Base-by-base conservation (phyloP, 176 grass and related monocot genomes). In the Avena insularis region DNA sequence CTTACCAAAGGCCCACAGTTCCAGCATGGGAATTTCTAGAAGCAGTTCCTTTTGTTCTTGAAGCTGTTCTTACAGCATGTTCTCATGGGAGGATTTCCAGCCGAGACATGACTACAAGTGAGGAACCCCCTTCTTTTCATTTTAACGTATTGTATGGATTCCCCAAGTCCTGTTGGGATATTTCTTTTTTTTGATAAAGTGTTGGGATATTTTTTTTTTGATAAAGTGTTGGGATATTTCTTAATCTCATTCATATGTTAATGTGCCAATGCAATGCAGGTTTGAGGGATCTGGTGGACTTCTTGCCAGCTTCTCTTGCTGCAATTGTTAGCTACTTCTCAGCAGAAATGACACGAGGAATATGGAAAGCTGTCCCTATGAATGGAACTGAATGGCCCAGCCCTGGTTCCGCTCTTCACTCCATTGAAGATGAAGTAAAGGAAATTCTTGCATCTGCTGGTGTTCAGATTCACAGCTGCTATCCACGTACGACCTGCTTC, bases 311-410 rank as follows among this genome's bases (percentile, higher is more conserved):
- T 90, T 99, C 97, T 90, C 87, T 99, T 90, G 97, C 92, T 63
- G 86, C 88, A 61, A 94, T 96, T 66, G 87, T 96, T 68, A 96
- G 85, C 82, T 99, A 99, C 85, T 99, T 99, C 80, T 93, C 92
- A 80, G 97, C 97, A 80, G 97, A 99, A 89, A 99, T 99, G 83
- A 99, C 97, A 83, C 94, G 97, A 73, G 97, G 97, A 68, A 99
- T 99, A 78, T 99, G 97, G 97, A 94, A 95, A 90, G 23, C 92
- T 36, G 97, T 99, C n/a, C 83, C 92, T 36, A 94, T 99, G 97
- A 99, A 99, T 72, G 97, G 97, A 78, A 91, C 75, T 87, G 97
- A 99, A 86, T 99, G 97, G 97, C 97, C 97, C 16, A 94, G 87
- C 57, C 97, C 97, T 35, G 89, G 86, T 89, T 85, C 87, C 57